phyloP scores from a whole-genome alignment of 352 stramenopile species.

The Phytopythium chamaehyphon region DNA sequence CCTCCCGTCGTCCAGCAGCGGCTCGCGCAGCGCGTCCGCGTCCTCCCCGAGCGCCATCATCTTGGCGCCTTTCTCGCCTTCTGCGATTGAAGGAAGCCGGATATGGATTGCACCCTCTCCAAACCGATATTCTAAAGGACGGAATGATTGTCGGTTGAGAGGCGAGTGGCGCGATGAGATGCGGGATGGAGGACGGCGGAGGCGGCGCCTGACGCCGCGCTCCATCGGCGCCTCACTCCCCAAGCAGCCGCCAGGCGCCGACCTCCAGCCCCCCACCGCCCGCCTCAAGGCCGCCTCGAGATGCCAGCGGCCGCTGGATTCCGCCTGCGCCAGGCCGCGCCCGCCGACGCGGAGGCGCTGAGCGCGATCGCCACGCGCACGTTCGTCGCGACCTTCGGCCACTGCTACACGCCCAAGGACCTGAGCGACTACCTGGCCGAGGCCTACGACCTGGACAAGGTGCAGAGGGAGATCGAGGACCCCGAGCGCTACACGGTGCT shows the following conservation, averaged over 20 bases:
- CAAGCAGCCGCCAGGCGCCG: no score
- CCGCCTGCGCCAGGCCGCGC: conserved; percentile 12
- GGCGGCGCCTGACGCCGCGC: no score
- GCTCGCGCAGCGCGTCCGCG: conserved; percentile 19
- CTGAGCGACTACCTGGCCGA: conserved; percentile 12
- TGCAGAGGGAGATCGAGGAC: conserved; percentile 17
- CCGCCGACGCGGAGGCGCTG: conserved; percentile 13
- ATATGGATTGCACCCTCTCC: neutral
- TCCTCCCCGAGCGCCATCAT: conserved; percentile 49
- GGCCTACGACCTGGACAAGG: conserved; percentile 13
- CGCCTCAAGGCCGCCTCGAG: no score
- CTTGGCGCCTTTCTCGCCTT: neutral
- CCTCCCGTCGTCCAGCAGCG: conserved; percentile 25
- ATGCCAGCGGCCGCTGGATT: neutral
- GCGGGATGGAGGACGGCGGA: no score
- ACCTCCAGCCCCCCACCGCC: neutral
- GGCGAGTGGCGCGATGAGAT: no score
- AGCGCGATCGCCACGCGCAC: conserved; percentile 21
- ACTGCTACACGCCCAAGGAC: conserved; percentile 18
- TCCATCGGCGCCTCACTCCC: neutral
- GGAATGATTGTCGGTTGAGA: no score
- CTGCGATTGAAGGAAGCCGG: neutral
- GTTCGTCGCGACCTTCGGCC: conserved; percentile 25
- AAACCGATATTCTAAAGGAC: neutral
- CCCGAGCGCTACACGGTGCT: conserved; percentile 23